phyloP scores from a whole-genome alignment of 164 flowering plant genomes.

The Buxus sempervirens region DNA sequence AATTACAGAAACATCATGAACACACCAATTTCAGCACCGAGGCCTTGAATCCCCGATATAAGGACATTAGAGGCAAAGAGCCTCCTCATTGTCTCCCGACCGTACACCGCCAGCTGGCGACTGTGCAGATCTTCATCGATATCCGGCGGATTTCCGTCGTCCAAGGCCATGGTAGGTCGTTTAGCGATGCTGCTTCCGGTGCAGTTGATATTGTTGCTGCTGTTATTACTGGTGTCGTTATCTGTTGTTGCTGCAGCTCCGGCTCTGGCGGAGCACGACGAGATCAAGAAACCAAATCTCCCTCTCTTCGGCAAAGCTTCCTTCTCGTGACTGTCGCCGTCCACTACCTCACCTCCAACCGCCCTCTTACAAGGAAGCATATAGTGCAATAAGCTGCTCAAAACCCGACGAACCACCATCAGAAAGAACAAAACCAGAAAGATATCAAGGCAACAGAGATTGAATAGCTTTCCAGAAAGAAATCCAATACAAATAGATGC shows the following conservation, averaged over 20 bases:
- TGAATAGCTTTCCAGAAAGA: constrained; percentile 8
- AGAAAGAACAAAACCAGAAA: constrained; percentile 20
- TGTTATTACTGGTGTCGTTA: neutral
- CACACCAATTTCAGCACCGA: constrained; percentile 94
- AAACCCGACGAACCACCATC: constrained; percentile 29
- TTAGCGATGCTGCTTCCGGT: constrained; percentile 10
- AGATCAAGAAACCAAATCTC: constrained; percentile 26
- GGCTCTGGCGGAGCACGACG: constrained; percentile 9
- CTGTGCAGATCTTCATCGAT: constrained; percentile 97
- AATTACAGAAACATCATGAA: neutral
- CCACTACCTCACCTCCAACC: constrained; percentile 28
- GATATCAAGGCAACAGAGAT: constrained; percentile 21
- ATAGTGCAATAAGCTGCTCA: constrained; percentile 48
- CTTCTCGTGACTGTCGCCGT: constrained; percentile 10
- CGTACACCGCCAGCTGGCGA: constrained; percentile 93
- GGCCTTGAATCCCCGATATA: constrained; percentile 89
- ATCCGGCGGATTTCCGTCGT: constrained; percentile 40
- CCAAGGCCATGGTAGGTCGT: constrained; percentile 23
- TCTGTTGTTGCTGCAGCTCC: constrained; percentile 7
- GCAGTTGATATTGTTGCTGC: constrained; percentile 5
- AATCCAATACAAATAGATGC: constrained; percentile 11
- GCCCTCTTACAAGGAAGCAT: constrained; percentile 64
- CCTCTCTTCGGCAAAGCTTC: constrained; percentile 36
- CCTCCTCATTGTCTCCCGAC: constrained; percentile 90
- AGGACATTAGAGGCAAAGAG: constrained; percentile 83